phyloP scores from a whole-genome alignment of 305 asterid genomes.

The Nicotiana rustica region DNA sequence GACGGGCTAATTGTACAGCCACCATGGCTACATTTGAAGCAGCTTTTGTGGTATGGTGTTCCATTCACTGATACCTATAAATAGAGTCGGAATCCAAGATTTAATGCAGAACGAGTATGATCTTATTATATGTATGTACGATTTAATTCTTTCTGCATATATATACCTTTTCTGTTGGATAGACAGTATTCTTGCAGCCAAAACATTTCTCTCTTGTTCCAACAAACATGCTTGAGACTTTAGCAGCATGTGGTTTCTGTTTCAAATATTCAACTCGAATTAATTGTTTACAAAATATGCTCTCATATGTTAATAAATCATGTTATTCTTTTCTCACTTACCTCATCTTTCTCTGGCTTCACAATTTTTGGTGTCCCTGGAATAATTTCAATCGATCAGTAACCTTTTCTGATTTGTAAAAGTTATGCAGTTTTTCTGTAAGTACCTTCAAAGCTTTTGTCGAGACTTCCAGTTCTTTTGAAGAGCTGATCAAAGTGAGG shows the following conservation, averaged over 20 bases:
- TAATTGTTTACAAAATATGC: not conserved
- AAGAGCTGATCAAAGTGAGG: slow-evolving; percentile 99
- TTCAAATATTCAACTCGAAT: slow-evolving; percentile 28
- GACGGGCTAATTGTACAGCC: slow-evolving; percentile 94
- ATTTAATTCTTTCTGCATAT: too few relatives aligned
- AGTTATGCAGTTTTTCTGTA: not conserved
- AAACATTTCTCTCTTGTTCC: slow-evolving; percentile 94
- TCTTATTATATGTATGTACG: too few relatives aligned
- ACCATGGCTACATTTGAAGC: slow-evolving; percentile 94
- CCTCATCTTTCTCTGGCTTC: slow-evolving; percentile 80
- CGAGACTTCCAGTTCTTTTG: slow-evolving; percentile 94
- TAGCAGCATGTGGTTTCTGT: slow-evolving; percentile 78
- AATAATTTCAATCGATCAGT: not conserved
- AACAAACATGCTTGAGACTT: slow-evolving; percentile 83
- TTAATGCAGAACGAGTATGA: too few relatives aligned
- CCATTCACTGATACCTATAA: slow-evolving; percentile 91
- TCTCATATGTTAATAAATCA: not conserved
- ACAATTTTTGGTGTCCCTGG: slow-evolving; percentile 94
- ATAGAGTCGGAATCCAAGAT: not conserved
- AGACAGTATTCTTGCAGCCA: slow-evolving; percentile 83
- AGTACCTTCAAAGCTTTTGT: slow-evolving; percentile 94
- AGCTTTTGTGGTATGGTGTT: slow-evolving; percentile 89
- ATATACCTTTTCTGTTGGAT: slow-evolving; percentile 91
- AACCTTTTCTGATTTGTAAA: not conserved
- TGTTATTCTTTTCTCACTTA: not conserved